Evolutionary conservation across 2,329 filamentous ascomycete species (phyloP), one percentile per base, ranked within the genome.

Genomic region (Lasiodiplodia citricola): DNA sequence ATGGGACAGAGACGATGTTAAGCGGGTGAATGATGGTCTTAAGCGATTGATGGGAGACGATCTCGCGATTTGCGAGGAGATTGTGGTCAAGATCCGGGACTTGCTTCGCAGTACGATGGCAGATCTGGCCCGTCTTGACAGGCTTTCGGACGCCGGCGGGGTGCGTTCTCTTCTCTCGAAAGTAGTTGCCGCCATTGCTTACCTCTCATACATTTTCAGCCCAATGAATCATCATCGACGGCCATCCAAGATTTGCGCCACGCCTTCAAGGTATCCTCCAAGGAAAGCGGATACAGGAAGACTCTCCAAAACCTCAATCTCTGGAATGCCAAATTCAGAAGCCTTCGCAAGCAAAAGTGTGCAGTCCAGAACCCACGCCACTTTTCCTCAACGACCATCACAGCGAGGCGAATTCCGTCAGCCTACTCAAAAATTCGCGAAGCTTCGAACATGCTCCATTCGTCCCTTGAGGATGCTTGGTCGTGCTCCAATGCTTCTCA

Each of bases 391-490:
- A 62, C 55, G 37, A 69, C 25, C 67, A 63, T 56, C 44, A 50
- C 18, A 7, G 6, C 25, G 1, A 47, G 18, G 38, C 50, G 57
- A 4, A 35, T 66, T 14, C 70, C 68, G 18, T 51, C 23, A 60
- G 50, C 47, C 23, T 70, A 70, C 41, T 38, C 57, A 13, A 47
- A 55, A 2, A 71, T 75, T 44, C 69, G 70, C 31, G 23, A 47
- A 10, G 57, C 57, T 16, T 75, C 74, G 21, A 71, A 70, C 11
- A 72, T 73, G 57, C 74, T 75, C 21, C 72, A 75, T 23, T 71
- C 74, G 64, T 72, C 75, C 2, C 70, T 75, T 5, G 72, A 70
- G 10, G 50, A 67, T n/a, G 72, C 73, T 0, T 75, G 74, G 73
- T 73, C 70, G 37, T 75, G 74, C 52, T 68, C 70, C 11, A 69